These are phyloP conservation scores for Solanum hybrid DNA, from an alignment of 305 asterid species.

Conservation along the genomic window DNA sequence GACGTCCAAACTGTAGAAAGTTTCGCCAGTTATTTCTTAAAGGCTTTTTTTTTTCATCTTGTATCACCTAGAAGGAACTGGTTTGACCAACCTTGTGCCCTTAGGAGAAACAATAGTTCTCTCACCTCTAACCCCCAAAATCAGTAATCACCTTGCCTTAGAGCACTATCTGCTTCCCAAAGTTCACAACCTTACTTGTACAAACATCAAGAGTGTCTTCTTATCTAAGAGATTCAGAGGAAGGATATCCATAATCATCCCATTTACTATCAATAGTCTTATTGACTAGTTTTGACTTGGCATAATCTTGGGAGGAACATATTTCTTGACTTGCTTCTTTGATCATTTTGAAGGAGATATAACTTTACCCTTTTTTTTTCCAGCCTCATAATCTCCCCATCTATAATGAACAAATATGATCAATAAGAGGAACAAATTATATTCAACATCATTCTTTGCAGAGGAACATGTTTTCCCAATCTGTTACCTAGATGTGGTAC, in stretches of 20 bases:
- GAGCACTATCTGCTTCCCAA: too few species aligned
- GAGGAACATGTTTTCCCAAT: background rate
- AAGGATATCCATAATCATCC: background rate
- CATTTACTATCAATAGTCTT: too few species aligned
- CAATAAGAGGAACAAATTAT: background rate
- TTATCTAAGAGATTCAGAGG: too few species aligned
- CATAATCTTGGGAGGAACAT: background rate
- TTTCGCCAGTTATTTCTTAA: too few species aligned
- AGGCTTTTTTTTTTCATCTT: background rate
- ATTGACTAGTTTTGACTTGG: background rate
- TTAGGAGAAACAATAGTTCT: too few species aligned
- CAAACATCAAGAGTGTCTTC: too few species aligned
- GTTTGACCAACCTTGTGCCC: too few species aligned
- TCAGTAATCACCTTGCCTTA: too few species aligned
- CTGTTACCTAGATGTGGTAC: background rate
- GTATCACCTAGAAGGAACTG: background rate
- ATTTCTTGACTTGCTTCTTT: background rate
- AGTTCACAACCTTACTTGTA: too few species aligned
- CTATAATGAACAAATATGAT: too few species aligned
- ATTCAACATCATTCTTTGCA: background rate
- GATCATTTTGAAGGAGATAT: background rate
- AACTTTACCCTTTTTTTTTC: background rate
- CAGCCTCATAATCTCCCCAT: background rate
- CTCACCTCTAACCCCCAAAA: too few species aligned
- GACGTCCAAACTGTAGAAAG: background rate